Conservation (phyloP, 1,139 yeast genomes). For the Suhomyces taliae region DNA sequence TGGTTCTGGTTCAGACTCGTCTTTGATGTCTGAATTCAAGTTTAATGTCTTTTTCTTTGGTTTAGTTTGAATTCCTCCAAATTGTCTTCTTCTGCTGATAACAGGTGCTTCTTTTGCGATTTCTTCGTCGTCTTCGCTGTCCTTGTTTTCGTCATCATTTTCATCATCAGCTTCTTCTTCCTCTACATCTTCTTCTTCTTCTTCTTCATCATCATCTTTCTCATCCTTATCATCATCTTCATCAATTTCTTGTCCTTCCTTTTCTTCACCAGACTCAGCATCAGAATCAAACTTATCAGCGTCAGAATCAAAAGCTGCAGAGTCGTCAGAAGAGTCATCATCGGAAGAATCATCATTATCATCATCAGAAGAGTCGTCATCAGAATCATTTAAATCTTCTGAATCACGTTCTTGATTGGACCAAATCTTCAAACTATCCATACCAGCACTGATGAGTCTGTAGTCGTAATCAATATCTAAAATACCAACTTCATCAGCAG, state of each 20-base stretch:
- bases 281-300: constrained; percentile 7
- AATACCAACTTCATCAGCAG: constrained; percentile 62
- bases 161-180: constrained; percentile 19
- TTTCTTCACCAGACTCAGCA: constrained; percentile 15
- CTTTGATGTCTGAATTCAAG: constrained; percentile 4
- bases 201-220: constrained; percentile 10
- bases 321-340: constrained; percentile 5
- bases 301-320: constrained; percentile 5
- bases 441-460: constrained; percentile 76
- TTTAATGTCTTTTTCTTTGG: constrained; percentile 6
- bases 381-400: constrained; percentile 14
- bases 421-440: constrained; percentile 83
- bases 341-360: constrained; percentile 1
- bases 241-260: constrained; percentile 12
- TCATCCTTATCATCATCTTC: constrained; percentile 14
- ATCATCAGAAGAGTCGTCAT: neutral
- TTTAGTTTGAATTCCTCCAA: neutral
- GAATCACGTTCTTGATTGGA: constrained; percentile 21
- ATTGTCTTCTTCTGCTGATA: constrained; percentile 4
- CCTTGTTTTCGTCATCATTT: constrained; percentile 17
- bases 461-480: constrained; percentile 81
- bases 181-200: constrained; percentile 14
- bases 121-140: neutral
- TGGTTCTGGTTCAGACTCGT: constrained; percentile 11
- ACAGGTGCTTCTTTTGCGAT: neutral